Conservation (phyloP, 176 grass and related monocot species). For the Oryza glumipatula region DNA sequence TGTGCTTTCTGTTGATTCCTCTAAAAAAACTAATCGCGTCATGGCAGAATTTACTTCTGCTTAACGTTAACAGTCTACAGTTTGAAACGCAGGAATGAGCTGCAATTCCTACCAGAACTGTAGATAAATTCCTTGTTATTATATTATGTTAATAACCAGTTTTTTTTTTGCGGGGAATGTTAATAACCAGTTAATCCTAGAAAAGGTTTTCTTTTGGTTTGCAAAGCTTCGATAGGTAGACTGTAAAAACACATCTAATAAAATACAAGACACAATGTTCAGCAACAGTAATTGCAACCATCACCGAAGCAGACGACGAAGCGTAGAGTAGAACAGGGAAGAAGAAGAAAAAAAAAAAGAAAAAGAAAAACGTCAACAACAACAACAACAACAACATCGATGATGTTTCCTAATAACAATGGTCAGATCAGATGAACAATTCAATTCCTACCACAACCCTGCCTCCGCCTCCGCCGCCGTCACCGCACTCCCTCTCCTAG, state of each 20-base stretch:
- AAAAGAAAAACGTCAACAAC: constrained; percentile 31
- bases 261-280: constrained; percentile 28
- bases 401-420: constrained; percentile 53
- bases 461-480: neutral
- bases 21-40: too few relatives aligned
- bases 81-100: neutral
- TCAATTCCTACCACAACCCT: constrained; percentile 12
- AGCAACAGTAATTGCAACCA: constrained; percentile 20
- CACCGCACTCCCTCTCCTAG: neutral
- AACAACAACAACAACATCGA: constrained; percentile 27
- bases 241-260: neutral
- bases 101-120: neutral
- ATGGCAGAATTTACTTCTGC: neutral
- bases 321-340: neutral
- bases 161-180: too few relatives aligned
- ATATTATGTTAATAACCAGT: neutral
- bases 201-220: neutral
- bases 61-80: neutral
- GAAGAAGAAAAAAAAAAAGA: neutral
- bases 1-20: neutral
- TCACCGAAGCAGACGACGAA: constrained; percentile 8
- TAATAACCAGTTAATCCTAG: neutral
- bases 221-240: neutral
- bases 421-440: constrained; percentile 45
- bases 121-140: neutral